These are phyloP conservation scores for Nakaseomyces bracarensis DNA, from an alignment of 1,139 yeast genomes.

Conservation along the genomic window DNA sequence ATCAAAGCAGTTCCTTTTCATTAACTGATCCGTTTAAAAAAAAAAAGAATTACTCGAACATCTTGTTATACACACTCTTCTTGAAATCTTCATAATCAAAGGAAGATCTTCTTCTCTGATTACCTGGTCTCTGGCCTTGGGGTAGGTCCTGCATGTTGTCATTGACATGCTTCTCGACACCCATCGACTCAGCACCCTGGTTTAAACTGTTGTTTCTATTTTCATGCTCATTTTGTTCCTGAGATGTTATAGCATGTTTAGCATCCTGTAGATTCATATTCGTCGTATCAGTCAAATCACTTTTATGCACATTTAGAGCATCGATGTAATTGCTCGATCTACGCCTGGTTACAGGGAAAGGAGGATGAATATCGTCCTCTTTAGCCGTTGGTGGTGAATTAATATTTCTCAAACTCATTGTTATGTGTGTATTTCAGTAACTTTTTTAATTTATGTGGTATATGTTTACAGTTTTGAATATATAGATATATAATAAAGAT, in stretches of 20 bases:
- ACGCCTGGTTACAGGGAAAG: constrained; percentile 5
- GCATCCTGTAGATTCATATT: constrained; percentile 10
- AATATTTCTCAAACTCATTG: not conserved
- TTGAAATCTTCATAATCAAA: constrained; percentile 29
- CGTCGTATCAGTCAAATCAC: constrained; percentile 4
- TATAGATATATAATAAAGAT: too few species aligned
- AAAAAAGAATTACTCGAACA: constrained; percentile 15
- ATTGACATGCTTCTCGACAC: not conserved
- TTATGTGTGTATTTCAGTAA: not conserved
- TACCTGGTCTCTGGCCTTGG: not conserved
- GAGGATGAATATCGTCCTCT: constrained; percentile 6
- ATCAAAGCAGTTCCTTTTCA: not conserved
- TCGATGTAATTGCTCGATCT: constrained; percentile 7
- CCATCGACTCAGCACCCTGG: not conserved
- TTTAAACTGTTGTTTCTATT: constrained; percentile 1
- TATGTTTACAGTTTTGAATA: too few species aligned
- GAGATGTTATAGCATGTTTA: constrained; percentile 6
- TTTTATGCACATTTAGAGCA: constrained; percentile 9
- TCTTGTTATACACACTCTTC: constrained; percentile 24
- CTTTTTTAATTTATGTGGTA: not conserved
- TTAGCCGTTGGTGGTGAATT: constrained; percentile 2
- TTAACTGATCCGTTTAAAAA: not conserved
- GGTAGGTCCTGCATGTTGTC: not conserved
- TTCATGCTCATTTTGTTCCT: constrained; percentile 6
- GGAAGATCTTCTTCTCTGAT: constrained; percentile 11